Conservation (phyloP, 2,329 filamentous ascomycete genomes). For the Aureobasidium lini region DNA sequence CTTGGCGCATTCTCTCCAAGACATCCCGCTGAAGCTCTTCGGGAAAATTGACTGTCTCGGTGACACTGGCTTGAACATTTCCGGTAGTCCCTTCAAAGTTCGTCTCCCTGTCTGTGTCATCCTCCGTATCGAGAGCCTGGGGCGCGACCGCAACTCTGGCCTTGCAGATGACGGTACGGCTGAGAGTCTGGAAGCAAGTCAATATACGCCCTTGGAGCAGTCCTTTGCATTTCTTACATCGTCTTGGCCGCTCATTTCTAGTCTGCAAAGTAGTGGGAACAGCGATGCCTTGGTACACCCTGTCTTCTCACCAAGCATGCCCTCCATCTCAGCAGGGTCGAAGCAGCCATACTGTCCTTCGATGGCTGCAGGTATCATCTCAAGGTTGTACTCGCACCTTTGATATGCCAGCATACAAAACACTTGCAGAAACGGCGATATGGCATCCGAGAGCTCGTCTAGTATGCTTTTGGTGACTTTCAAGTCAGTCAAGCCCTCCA, state of each 20-base stretch:
- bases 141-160: slow-evolving; percentile 2
- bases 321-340: neutral
- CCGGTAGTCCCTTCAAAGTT: too few relatives aligned
- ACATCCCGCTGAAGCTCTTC: too few relatives aligned
- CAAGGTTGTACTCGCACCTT: neutral
- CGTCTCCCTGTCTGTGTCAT: too few relatives aligned
- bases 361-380: neutral
- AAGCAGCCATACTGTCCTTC: neutral
- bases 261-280: neutral
- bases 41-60: too few relatives aligned
- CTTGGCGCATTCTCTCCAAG: too few relatives aligned
- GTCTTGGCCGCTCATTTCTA: neutral
- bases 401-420: neutral
- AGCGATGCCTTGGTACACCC: neutral
- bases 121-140: too few relatives aligned
- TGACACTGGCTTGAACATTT: too few relatives aligned
- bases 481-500: neutral
- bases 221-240: neutral
- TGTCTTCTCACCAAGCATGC: neutral
- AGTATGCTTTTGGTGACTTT: neutral
- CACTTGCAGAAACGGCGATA: neutral
- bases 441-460: neutral
- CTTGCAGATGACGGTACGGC: neutral
- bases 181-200: neutral
- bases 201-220: neutral